Base-by-base conservation (phyloP, 2,329 filamentous ascomycete genomes). In the Zymoseptoria crescenta region DNA sequence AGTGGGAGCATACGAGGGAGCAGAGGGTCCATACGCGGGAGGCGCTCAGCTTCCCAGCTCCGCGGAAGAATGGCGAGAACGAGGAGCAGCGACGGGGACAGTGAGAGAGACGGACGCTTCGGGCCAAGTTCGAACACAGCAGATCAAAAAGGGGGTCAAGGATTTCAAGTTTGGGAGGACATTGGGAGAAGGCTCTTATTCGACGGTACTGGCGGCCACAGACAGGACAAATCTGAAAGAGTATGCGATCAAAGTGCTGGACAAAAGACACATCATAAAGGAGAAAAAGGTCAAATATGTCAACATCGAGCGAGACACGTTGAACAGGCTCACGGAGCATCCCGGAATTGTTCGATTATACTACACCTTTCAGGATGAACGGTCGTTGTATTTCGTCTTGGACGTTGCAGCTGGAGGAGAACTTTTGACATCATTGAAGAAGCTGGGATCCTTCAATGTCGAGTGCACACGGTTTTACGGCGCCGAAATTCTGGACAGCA, bases 261-360 rank as follows among this genome's bases (percentile, higher is more conserved):
- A 99, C 76, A 99, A 99, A 77, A 85, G 91, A 69, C 94, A 99
- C 74, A 99, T 99, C 71, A 99, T 99, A 80, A 99, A 97, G 76
- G 94, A 99, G 77, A 97, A 96, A 76, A 99, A 99, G 81, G 96
- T 99, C 70, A 99, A 99, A 80, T 99, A 99, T 71, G 94, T 99
- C 75, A 99, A 97, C 75, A 99, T 99, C 69, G 94, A 99, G 75
- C 96, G 96, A 77, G 93, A 99, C 75, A 97, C 94, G 0, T 80
- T 99, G 58, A 99, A 99, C 72, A 87, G 94, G 63, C 80, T 99
- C 59, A 97, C 93, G 3, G 93, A 99, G 64, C 94, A 99, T 70
- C 94, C 94, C 6, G 94, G 94, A 20, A 93, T 99, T 60, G 92
- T 99, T 59, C 88, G 94, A 63, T 81, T 99, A 50, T 99, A 97